Evolutionary conservation across 805 yeast genomes (phyloP).

Genomic region (Ogataea angusta): DNA sequence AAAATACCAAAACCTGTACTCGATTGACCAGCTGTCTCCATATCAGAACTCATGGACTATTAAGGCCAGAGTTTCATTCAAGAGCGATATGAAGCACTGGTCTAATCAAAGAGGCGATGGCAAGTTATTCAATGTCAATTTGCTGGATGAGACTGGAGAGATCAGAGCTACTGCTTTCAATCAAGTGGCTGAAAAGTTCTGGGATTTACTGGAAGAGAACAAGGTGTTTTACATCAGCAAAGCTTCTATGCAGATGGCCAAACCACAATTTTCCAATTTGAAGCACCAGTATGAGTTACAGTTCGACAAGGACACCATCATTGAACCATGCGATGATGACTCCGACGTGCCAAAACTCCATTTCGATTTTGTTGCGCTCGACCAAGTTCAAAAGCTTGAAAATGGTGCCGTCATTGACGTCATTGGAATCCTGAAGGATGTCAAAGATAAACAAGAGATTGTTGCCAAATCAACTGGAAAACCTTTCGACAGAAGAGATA

Average conservation of each 20-base stretch:
- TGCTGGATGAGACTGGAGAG: slow-evolving; percentile 93
- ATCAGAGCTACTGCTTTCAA: slow-evolving; percentile 94
- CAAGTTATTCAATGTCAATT: slow-evolving; percentile 80
- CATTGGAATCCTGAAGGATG: slow-evolving; percentile 78
- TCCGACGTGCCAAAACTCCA: slow-evolving; percentile 73
- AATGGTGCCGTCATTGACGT: slow-evolving; percentile 78
- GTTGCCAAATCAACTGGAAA: slow-evolving; percentile 86
- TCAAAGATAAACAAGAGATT: slow-evolving; percentile 72
- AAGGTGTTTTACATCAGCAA: slow-evolving; percentile 81
- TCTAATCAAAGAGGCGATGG: slow-evolving; percentile 86
- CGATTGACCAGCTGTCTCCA: slow-evolving; percentile 87
- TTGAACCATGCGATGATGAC: slow-evolving; percentile 60
- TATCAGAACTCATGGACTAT: slow-evolving; percentile 90
- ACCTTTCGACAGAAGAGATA: slow-evolving; percentile 88
- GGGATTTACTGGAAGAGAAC: slow-evolving; percentile 79
- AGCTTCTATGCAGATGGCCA: slow-evolving; percentile 78
- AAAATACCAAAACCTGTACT: slow-evolving; percentile 46
- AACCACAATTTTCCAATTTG: slow-evolving; percentile 79
- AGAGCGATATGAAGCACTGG: slow-evolving; percentile 87
- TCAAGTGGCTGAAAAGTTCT: slow-evolving; percentile 76
- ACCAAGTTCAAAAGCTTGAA: slow-evolving; percentile 62
- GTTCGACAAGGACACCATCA: slow-evolving; percentile 72
- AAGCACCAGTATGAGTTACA: slow-evolving; percentile 85
- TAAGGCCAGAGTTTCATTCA: slow-evolving; percentile 86
- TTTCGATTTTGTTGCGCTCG: slow-evolving; percentile 71